These are phyloP conservation scores for Asterophora lycoperdoides DNA, from an alignment of 768 basidiomycete genomes.

Conservation along the genomic window DNA sequence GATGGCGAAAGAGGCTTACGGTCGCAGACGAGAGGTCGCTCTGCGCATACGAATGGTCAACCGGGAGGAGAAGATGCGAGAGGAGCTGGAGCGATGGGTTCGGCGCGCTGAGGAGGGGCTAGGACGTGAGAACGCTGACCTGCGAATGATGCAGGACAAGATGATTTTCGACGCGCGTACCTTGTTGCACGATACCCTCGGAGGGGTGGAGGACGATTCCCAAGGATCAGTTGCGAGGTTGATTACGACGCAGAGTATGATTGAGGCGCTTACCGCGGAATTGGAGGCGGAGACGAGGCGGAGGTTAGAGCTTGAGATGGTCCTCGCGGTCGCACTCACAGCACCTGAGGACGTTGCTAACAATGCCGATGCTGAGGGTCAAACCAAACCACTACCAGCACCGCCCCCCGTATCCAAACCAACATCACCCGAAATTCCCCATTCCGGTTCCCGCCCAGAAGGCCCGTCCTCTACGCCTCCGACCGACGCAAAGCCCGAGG, in stretches of 20 bases:
- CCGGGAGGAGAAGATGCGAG: slow-evolving; percentile 59
- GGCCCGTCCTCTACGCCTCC: neutral
- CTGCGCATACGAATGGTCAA: slow-evolving; percentile 58
- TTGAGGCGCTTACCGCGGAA: slow-evolving; percentile 52
- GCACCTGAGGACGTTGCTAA: neutral
- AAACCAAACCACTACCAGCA: neutral
- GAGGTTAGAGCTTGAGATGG: slow-evolving; percentile 41
- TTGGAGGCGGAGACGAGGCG: slow-evolving; percentile 51
- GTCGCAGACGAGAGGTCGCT: slow-evolving; percentile 66
- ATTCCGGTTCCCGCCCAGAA: neutral
- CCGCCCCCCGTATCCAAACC: neutral
- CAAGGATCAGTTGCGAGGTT: slow-evolving; percentile 50
- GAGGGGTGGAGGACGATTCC: slow-evolving; percentile 25
- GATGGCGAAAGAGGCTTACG: slow-evolving; percentile 65
- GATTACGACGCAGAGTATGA: slow-evolving; percentile 42
- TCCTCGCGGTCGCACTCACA: slow-evolving; percentile 14
- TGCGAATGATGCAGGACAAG: slow-evolving; percentile 9
- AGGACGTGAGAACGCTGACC: slow-evolving; percentile 19
- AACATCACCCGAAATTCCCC: neutral
- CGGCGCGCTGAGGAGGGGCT: slow-evolving; percentile 44
- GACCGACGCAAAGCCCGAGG: neutral
- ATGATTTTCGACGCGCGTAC: slow-evolving; percentile 23
- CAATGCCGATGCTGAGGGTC: neutral
- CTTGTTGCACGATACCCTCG: slow-evolving; percentile 21
- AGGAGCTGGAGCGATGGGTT: slow-evolving; percentile 54